Evolutionary conservation across 192 early-diverging fungal genomes (phyloP).

Genomic region (Obelidium mucronatum): DNA sequence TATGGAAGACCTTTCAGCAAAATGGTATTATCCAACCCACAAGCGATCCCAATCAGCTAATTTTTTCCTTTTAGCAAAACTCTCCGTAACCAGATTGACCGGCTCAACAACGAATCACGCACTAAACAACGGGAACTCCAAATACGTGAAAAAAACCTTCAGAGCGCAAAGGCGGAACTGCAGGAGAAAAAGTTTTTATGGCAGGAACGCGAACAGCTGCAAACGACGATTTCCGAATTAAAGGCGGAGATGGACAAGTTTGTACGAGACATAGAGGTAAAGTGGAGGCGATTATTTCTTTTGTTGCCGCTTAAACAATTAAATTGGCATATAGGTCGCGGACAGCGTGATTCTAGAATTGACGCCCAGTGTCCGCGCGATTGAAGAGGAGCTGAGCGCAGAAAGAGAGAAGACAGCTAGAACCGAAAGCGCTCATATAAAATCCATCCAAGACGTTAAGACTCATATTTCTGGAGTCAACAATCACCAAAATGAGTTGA

Average conservation of each 20-base stretch:
- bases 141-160: conserved; percentile 38
- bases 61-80: conserved; percentile 18
- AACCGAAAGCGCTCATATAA: neutral
- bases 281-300: neutral
- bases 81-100: conserved; percentile 62
- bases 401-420: conserved; percentile 17
- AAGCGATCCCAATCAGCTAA: too few relatives aligned
- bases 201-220: conserved; percentile 49
- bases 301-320: neutral
- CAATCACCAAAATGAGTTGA: neutral
- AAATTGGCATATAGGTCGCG: conserved; percentile 6
- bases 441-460: conserved; percentile 19
- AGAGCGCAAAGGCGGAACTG: conserved; percentile 43
- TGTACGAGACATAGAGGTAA: conserved; percentile 41
- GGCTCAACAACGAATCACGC: conserved; percentile 57
- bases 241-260: conserved; percentile 51
- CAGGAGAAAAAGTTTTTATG: conserved; percentile 45
- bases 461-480: conserved; percentile 7
- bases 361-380: conserved; percentile 17
- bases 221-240: conserved; percentile 48
- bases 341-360: conserved; percentile 31
- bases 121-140: conserved; percentile 63
- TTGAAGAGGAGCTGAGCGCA: conserved; percentile 39
- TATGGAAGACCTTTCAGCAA: conserved; percentile 52
- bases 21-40: conserved; percentile 55